A percentile compares a stretch with the other conserved stretches of the same genome.
Conservation (phyloP, 139 green algal genomes). For the Edaphochlamys debaryana region DNA sequence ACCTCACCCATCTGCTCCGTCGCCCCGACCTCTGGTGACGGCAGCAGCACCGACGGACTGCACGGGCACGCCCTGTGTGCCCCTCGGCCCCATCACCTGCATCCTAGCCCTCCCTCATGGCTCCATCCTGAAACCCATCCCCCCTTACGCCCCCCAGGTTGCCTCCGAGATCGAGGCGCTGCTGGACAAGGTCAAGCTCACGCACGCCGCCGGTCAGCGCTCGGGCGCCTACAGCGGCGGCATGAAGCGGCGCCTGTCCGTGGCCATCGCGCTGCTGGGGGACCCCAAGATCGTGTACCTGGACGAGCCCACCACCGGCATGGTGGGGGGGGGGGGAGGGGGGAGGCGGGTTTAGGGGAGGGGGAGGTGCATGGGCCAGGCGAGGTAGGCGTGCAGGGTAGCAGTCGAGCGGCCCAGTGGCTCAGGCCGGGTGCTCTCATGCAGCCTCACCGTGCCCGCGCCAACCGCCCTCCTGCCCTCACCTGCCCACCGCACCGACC, state of each 20-base stretch:
- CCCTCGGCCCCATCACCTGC: too few relatives aligned
- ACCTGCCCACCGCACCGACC: neutral
- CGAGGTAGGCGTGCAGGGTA: neutral
- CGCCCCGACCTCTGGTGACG: too few relatives aligned
- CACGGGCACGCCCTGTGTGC: too few relatives aligned
- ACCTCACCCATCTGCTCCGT: too few relatives aligned
- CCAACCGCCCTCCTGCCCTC: constrained; percentile 24
- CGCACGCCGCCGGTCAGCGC: constrained; percentile 55
- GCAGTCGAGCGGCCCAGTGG: too few relatives aligned
- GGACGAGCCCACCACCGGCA: constrained; percentile 94
- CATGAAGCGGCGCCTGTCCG: constrained; percentile 87
- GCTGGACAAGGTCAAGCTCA: constrained; percentile 79
- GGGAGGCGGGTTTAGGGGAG: neutral
- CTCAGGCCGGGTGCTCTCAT: too few relatives aligned
- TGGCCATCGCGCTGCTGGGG: constrained; percentile 93
- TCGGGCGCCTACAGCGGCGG: constrained; percentile 78
- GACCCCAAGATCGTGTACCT: constrained; percentile 93
- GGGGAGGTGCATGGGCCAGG: too few relatives aligned
- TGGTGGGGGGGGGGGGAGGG: constrained; percentile 35
- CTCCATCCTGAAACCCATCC: too few relatives aligned
- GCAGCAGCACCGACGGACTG: too few relatives aligned
- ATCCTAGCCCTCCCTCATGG: too few relatives aligned
- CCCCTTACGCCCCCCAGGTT: constrained; percentile 45
- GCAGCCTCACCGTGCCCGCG: neutral
- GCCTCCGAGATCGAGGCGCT: constrained; percentile 44